phyloP scores from a whole-genome alignment of 805 yeast genomes.

The Yamadazyma ubonensis region DNA sequence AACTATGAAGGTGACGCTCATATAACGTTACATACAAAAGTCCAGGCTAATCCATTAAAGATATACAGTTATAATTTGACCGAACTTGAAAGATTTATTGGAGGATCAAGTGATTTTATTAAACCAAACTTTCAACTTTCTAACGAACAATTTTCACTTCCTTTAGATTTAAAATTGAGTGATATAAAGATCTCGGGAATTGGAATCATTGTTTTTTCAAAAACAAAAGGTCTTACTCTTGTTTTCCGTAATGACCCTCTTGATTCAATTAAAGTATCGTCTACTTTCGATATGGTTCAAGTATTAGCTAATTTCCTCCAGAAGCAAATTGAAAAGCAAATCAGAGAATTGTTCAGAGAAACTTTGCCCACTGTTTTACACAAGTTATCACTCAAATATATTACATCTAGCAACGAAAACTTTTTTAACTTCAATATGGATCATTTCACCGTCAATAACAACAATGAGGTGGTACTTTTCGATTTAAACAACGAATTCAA shows the following conservation, averaged over 20 bases:
- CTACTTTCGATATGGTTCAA: conserved; percentile 83
- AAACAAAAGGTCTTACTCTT: conserved; percentile 77
- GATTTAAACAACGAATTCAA: conserved; percentile 56
- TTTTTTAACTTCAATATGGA: conserved; percentile 9
- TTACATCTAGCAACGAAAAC: conserved; percentile 13
- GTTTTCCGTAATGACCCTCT: conserved; percentile 89
- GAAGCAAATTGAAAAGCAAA: conserved; percentile 76
- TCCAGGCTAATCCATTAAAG: conserved; percentile 80
- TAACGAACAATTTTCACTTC: conserved; percentile 68
- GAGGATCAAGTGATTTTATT: conserved; percentile 44
- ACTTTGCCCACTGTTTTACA: conserved; percentile 80
- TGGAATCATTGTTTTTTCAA: conserved; percentile 78
- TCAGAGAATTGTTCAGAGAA: conserved; percentile 77
- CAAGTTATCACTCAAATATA: conserved; percentile 63
- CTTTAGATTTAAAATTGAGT: conserved; percentile 71
- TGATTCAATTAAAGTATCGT: conserved; percentile 75
- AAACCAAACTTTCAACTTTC: conserved; percentile 68
- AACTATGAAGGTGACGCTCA: conserved; percentile 75
- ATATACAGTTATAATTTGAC: conserved; percentile 53
- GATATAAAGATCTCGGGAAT: conserved; percentile 75
- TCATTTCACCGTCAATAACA: conserved; percentile 6
- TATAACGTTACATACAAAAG: conserved; percentile 71
- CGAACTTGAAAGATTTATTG: conserved; percentile 29
- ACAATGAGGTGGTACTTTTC: conserved; percentile 39
- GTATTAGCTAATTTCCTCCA: conserved; percentile 83